Percentiles rank a stretch among this genome's conserved stretches.
These are phyloP conservation scores for Scortechinia acanthostroma DNA, from an alignment of 2,329 filamentous ascomycete species.

Conservation along the genomic window DNA sequence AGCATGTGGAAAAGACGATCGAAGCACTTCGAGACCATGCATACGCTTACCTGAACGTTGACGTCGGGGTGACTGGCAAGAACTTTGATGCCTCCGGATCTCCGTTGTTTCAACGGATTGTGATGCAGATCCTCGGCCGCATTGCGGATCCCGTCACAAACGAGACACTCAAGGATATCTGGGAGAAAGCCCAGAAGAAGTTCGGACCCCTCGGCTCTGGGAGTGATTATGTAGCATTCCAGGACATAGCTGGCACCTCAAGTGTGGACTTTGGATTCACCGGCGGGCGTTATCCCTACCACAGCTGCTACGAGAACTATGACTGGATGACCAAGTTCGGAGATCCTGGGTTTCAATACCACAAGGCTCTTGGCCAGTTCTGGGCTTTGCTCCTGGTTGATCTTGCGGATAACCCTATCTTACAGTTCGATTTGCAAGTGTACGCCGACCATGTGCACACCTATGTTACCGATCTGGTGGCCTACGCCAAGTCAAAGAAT, in stretches of 20 bases:
- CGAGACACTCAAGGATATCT: constrained; percentile 66
- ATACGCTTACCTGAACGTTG: constrained; percentile 86
- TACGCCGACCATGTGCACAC: constrained; percentile 61
- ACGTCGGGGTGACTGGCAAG: constrained; percentile 69
- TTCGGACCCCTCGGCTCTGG: constrained; percentile 67
- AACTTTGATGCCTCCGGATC: constrained; percentile 74
- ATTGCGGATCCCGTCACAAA: constrained; percentile 69
- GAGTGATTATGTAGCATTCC: constrained; percentile 84
- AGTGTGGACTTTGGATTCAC: constrained; percentile 78
- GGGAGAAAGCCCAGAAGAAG: constrained; percentile 55
- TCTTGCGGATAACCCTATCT: constrained; percentile 70
- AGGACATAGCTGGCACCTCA: constrained; percentile 81
- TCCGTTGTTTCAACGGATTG: constrained; percentile 68
- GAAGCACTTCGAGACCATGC: constrained; percentile 67
- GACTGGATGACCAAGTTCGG: constrained; percentile 76
- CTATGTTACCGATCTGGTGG: constrained; percentile 62
- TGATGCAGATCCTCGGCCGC: constrained; percentile 68
- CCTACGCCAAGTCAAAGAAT: constrained; percentile 49
- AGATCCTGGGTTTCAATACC: constrained; percentile 78
- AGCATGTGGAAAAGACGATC: constrained; percentile 82
- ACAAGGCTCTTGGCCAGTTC: constrained; percentile 71
- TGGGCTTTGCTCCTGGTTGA: constrained; percentile 79
- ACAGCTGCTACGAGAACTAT: constrained; percentile 80
- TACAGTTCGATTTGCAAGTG: constrained; percentile 73
- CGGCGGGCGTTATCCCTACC: constrained; percentile 26